Base-by-base conservation (phyloP, 2,329 filamentous ascomycete genomes). In the Exserohilum turcica region DNA sequence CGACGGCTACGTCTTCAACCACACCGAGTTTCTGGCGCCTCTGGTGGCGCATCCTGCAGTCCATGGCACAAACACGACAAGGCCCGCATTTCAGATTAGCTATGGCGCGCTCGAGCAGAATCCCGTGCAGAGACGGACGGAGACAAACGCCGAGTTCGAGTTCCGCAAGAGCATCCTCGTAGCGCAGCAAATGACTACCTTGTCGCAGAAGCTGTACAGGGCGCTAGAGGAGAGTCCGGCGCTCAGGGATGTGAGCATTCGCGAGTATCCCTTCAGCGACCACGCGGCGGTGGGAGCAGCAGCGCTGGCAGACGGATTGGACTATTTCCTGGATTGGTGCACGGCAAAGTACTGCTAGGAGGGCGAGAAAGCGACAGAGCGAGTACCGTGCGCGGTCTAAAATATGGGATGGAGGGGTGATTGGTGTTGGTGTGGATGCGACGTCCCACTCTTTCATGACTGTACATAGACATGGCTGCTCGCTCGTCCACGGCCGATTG, bases 1-100 rank as follows among this genome's bases (percentile, higher is more conserved):
- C 56, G 60, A 77, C 13, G 60, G 70, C 1, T 80, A 74, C 46
- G 68, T 82, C 15, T 67, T 72, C 42, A 62, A 60, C 21, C 29
- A 62, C 13, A 51, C 52, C 4, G 40, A 56, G 4, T 63, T 70
- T 31, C 59, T 72, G 1, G 60, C 54, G 5, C 60, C 64, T 24
- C 54, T 73, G 2, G 59, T 6, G 1, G 42, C 40, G 2, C 29
- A 16, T 28, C 9, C 50, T 15, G 13, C 19, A 13, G 38, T n/a
- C n/a, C n/a, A 38, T 13, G 2, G 28, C 28, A 13, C 47, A 12
- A 56, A 61, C 10, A 47, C 31, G 7, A 61, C 52, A 3, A 71
- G 65, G 38, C 70, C 70, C 9, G 70, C 70, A 7, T 64, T 72
- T 18, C 67, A 68, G 43, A 55, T 73, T 15, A 71, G 63, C 55